Evolutionary conservation across 139 green algal species (phyloP).

Genomic region (Chlorella sorokiniana): DNA sequence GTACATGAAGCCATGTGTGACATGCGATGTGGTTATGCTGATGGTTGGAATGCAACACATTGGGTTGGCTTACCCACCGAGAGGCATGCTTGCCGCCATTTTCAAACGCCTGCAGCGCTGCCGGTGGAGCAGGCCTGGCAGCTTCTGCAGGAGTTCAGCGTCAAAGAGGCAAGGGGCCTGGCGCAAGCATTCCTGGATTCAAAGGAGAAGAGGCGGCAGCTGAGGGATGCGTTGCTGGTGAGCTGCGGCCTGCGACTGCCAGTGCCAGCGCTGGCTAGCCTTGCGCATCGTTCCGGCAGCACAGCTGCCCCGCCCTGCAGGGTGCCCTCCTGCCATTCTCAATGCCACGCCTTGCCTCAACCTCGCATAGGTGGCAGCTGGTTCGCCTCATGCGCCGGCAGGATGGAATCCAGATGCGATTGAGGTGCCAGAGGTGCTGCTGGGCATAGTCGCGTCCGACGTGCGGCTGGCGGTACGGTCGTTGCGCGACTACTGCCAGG

Average conservation of each 20-base stretch:
- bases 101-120: background rate
- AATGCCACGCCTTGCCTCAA: background rate
- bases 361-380: constrained; percentile 16
- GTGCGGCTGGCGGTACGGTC: constrained; percentile 59
- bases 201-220: background rate
- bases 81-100: background rate
- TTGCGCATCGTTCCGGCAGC: background rate
- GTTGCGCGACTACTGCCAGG: constrained; percentile 66
- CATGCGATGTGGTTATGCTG: background rate
- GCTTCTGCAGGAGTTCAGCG: constrained; percentile 21
- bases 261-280: no score
- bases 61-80: background rate
- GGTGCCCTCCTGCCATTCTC: background rate
- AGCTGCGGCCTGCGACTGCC: background rate
- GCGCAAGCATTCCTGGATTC: constrained; percentile 30
- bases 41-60: background rate
- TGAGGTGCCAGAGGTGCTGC: constrained; percentile 49
- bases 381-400: background rate
- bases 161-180: constrained; percentile 20
- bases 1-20: background rate
- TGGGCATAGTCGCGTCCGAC: constrained; percentile 70
- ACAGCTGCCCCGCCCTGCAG: background rate
- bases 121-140: constrained; percentile 23
- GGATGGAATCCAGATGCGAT: constrained; percentile 34
- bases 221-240: constrained; percentile 27